A percentile compares a stretch with the other conserved stretches of the same genome.
Conservation (phyloP, 2,329 filamentous ascomycete species). For the Pyrenophora teres region DNA sequence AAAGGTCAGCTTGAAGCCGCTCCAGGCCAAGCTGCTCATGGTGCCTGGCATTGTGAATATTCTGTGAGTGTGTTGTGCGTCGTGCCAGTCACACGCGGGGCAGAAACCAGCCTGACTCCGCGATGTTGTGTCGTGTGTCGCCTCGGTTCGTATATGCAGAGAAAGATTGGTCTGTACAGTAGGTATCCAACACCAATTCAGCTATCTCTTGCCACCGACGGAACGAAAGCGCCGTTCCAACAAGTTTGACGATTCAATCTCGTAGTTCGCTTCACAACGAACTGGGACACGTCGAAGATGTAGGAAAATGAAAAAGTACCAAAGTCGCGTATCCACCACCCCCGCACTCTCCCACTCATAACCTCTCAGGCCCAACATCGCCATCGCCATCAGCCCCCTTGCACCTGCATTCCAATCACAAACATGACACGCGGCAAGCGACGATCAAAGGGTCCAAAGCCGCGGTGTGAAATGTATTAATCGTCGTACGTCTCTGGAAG, state of each 20-base stretch:
- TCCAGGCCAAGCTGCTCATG: slow-evolving; percentile 30
- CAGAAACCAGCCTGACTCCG: too few relatives aligned
- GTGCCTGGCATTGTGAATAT: slow-evolving; percentile 1
- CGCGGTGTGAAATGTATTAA: too few relatives aligned
- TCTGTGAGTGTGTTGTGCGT: background rate
- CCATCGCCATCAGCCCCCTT: background rate
- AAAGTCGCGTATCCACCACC: slow-evolving; percentile 3
- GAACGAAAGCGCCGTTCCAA: too few relatives aligned
- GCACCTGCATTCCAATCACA: too few relatives aligned
- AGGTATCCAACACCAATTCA: too few relatives aligned
- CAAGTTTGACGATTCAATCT: too few relatives aligned
- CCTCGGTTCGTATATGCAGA: too few relatives aligned
- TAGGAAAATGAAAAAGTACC: too few relatives aligned
- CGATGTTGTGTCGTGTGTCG: too few relatives aligned
- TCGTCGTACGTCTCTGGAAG: background rate
- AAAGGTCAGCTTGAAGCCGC: slow-evolving; percentile 36
- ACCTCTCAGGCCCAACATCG: background rate
- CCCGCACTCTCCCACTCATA: background rate
- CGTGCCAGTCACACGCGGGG: background rate
- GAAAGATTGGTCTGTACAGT: too few relatives aligned
- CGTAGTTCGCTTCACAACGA: background rate
- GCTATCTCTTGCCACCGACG: too few relatives aligned
- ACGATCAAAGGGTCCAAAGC: slow-evolving; percentile 5
- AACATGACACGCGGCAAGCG: slow-evolving; percentile 3
- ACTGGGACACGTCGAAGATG: too few relatives aligned